These are phyloP conservation scores for Fusarium sublunatum DNA, from an alignment of 2,329 filamentous ascomycete genomes.

Conservation along the genomic window DNA sequence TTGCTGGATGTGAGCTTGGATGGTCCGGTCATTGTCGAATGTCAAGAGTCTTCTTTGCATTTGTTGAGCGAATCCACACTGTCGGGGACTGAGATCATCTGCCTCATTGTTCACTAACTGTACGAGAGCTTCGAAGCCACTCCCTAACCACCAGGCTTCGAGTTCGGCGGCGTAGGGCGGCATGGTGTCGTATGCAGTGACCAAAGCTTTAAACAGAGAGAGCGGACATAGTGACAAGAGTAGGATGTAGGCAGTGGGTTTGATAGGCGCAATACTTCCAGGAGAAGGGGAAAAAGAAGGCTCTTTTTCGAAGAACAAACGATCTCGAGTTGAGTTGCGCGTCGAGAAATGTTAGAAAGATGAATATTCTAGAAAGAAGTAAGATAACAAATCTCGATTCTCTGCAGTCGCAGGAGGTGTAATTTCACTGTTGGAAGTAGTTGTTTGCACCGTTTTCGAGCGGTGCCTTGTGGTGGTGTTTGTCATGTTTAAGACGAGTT, in stretches of 20 bases:
- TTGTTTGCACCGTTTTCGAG: background rate
- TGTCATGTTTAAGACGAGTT: slow-evolving; percentile 4
- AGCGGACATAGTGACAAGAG: background rate
- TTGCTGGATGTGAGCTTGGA: slow-evolving; percentile 35
- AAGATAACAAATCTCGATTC: background rate
- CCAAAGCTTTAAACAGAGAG: background rate
- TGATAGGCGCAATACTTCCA: no score
- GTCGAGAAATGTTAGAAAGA: background rate
- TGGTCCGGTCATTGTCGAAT: slow-evolving; percentile 47
- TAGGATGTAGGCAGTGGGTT: background rate
- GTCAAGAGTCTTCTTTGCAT: slow-evolving; percentile 47
- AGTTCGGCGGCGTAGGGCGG: slow-evolving; percentile 48
- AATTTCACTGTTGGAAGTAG: background rate
- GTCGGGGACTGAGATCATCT: slow-evolving; percentile 30
- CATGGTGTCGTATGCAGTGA: slow-evolving; percentile 40
- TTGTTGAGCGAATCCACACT: slow-evolving; percentile 51
- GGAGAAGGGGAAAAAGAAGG: background rate
- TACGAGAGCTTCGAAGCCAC: slow-evolving; percentile 42
- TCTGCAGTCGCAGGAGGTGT: background rate
- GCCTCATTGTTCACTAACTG: slow-evolving; percentile 42
- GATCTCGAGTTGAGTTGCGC: background rate
- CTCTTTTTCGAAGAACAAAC: background rate
- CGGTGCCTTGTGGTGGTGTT: slow-evolving; percentile 2
- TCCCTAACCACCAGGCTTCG: slow-evolving; percentile 51
- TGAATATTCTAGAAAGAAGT: background rate